Conservation (phyloP, 2,329 filamentous ascomycete genomes). For the Canariomyces notabilis region DNA sequence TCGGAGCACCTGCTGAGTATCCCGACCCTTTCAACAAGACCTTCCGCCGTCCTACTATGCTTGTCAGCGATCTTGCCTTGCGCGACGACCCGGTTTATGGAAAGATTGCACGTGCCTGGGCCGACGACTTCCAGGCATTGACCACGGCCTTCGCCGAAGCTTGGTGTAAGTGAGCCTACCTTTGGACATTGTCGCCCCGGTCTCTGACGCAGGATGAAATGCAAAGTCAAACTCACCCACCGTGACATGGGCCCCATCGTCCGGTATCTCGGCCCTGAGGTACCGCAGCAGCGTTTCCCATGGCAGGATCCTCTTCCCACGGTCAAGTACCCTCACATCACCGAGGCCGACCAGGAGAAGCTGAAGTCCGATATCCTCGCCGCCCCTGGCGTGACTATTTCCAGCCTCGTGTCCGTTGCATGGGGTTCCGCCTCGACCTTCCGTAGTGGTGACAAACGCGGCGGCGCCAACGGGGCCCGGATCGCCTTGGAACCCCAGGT, state of each 20-base stretch:
- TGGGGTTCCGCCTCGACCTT: slow-evolving; percentile 69
- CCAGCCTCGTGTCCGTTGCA: slow-evolving; percentile 60
- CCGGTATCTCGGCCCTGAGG: slow-evolving; percentile 70
- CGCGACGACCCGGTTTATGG: slow-evolving; percentile 67
- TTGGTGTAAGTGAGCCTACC: slow-evolving; percentile 55
- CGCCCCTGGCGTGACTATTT: slow-evolving; percentile 50
- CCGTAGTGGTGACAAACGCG: slow-evolving; percentile 74
- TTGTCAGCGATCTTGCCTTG: slow-evolving; percentile 69
- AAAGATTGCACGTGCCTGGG: slow-evolving; percentile 70
- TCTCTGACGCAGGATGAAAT: not conserved
- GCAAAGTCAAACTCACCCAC: slow-evolving; percentile 65
- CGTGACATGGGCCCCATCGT: slow-evolving; percentile 69
- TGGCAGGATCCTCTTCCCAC: slow-evolving; percentile 72
- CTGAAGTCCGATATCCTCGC: slow-evolving; percentile 66
- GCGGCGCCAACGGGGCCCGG: slow-evolving; percentile 74
- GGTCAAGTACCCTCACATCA: slow-evolving; percentile 52
- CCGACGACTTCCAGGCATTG: slow-evolving; percentile 63
- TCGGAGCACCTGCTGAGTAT: slow-evolving; percentile 63
- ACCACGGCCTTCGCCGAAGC: slow-evolving; percentile 65
- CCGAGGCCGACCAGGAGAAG: slow-evolving; percentile 55
- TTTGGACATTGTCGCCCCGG: not conserved
- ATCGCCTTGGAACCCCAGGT: slow-evolving; percentile 69
- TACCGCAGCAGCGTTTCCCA: slow-evolving; percentile 63
- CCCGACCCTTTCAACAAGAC: slow-evolving; percentile 67
- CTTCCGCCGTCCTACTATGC: slow-evolving; percentile 56